Conservation (phyloP, 345 rosid species). For the Dipteronia dyeriana region DNA sequence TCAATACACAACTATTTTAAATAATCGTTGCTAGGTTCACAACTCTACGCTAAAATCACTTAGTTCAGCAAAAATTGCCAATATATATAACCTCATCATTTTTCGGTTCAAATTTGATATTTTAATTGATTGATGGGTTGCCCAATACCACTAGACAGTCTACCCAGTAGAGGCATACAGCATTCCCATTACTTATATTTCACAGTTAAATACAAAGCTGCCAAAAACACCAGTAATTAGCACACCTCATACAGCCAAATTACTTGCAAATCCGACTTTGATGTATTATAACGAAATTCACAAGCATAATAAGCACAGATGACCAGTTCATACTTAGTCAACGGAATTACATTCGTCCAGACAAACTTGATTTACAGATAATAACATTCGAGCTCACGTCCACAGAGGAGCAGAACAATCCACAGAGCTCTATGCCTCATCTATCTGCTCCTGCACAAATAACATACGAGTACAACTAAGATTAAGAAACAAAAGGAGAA, state of each 20-base stretch:
- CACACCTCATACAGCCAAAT: neutral
- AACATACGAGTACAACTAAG: neutral
- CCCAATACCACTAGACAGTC: neutral
- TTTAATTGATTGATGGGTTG: neutral
- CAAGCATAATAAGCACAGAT: neutral
- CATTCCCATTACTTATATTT: neutral
- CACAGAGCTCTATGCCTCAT: conserved; percentile 38
- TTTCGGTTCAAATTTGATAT: neutral
- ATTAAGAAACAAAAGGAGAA: neutral
- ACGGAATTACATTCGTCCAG: neutral
- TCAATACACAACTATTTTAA: neutral
- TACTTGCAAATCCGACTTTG: neutral
- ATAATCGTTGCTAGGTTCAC: neutral
- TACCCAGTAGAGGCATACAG: neutral
- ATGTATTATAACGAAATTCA: neutral
- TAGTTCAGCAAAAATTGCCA: neutral
- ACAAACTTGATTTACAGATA: conserved; percentile 9
- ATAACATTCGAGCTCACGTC: conserved; percentile 26
- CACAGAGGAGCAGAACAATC: conserved; percentile 6
- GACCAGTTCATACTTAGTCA: neutral
- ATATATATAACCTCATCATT: too few species aligned
- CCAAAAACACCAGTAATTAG: neutral
- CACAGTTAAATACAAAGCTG: neutral
- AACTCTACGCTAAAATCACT: neutral
- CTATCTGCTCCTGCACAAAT: conserved; percentile 50